Evolutionary conservation across 176 grass and related monocot species (phyloP).

Genomic region (Olyra latifolia): DNA sequence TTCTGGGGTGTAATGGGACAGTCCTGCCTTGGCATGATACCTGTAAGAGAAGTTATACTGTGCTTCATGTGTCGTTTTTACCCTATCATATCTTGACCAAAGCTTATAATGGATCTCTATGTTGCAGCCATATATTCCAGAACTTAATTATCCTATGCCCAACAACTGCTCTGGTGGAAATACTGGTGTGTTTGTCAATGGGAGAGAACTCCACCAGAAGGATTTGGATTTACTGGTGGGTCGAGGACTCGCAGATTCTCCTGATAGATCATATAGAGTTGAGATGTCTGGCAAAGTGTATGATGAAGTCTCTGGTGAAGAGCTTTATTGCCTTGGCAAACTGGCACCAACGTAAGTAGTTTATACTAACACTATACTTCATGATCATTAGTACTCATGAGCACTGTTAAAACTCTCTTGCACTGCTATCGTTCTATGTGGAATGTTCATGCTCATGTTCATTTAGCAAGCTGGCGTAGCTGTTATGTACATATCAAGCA

Average conservation of each 20-base stretch:
- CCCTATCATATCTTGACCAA: constrained; percentile 17
- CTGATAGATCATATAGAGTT: constrained; percentile 70
- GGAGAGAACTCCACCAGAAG: constrained; percentile 90
- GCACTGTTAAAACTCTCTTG: not conserved
- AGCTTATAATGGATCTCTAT: constrained; percentile 21
- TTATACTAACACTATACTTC: not conserved
- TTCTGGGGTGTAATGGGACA: constrained; percentile 95
- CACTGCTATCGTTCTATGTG: not conserved
- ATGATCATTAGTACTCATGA: not conserved
- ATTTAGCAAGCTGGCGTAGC: not conserved
- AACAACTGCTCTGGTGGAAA: constrained; percentile 84
- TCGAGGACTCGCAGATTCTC: constrained; percentile 65
- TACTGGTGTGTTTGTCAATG: constrained; percentile 73
- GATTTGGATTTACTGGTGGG: constrained; percentile 77
- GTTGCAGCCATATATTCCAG: constrained; percentile 74
- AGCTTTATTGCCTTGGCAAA: constrained; percentile 86
- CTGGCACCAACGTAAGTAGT: constrained; percentile 97
- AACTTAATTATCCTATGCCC: constrained; percentile 91
- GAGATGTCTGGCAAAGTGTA: constrained; percentile 90
- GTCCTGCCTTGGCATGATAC: constrained; percentile 92
- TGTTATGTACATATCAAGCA: not conserved
- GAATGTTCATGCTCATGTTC: not conserved
- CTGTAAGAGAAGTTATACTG: constrained; percentile 48
- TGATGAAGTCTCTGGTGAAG: constrained; percentile 81
- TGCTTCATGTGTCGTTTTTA: not conserved